Percentiles rank a stretch among this genome's conserved stretches.
Conservation (phyloP, 2,329 filamentous ascomycete species). For the Huntiella abstrusa region DNA sequence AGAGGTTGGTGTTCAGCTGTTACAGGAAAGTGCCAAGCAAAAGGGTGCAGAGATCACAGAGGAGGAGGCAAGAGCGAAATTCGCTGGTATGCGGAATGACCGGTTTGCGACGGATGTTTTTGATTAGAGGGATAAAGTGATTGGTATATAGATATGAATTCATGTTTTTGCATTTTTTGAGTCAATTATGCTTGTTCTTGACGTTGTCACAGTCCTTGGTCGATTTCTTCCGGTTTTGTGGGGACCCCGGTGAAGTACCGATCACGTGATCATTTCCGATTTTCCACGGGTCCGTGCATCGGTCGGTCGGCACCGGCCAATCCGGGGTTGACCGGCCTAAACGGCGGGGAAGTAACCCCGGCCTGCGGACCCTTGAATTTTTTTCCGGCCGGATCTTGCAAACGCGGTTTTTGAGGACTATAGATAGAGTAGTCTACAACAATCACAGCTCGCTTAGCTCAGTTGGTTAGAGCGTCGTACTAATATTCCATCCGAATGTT, state of each 20-base stretch:
- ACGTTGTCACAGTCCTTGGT: too few species aligned
- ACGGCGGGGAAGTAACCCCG: too few species aligned
- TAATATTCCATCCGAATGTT: slow-evolving; percentile 5
- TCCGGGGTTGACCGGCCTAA: too few species aligned
- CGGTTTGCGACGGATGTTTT: slow-evolving; percentile 44
- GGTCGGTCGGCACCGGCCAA: too few species aligned
- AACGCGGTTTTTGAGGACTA: neutral
- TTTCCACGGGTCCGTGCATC: too few species aligned
- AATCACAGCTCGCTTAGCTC: slow-evolving; percentile 7
- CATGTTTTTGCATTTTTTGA: neutral
- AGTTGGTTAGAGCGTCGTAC: slow-evolving; percentile 10
- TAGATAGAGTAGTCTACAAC: neutral
- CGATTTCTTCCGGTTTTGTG: too few species aligned
- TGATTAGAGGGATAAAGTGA: slow-evolving; percentile 28
- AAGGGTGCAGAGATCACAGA: slow-evolving; percentile 18
- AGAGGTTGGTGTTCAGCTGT: slow-evolving; percentile 20
- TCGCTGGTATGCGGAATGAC: slow-evolving; percentile 31
- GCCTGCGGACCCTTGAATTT: too few species aligned
- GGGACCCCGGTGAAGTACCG: too few species aligned
- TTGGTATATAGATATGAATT: neutral
- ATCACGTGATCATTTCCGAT: too few species aligned
- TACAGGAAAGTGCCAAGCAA: slow-evolving; percentile 18
- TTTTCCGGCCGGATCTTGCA: too few species aligned
- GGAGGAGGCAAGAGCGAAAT: slow-evolving; percentile 27
- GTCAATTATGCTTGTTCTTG: neutral